Evolutionary conservation across 257 asterid genomes (phyloP).

Genomic region (Plectranthus barbatus): DNA sequence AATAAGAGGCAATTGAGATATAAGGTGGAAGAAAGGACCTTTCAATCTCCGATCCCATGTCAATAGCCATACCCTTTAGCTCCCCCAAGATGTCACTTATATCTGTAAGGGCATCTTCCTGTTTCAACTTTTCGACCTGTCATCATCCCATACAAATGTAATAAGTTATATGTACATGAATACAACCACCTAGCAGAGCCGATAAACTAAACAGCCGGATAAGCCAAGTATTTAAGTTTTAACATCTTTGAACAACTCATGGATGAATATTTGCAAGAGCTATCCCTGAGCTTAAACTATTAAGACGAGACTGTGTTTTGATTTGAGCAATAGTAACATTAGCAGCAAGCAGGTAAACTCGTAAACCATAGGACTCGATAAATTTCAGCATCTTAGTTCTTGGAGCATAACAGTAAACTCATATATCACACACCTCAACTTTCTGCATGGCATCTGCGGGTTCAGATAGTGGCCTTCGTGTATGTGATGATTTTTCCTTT

Average conservation of each 20-base stretch:
- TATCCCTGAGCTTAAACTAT: not conserved
- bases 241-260: not conserved
- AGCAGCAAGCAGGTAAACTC: not conserved
- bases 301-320: not conserved
- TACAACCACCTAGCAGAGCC: not conserved
- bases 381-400: not conserved
- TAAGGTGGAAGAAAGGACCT: constrained; percentile 25
- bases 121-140: constrained; percentile 58
- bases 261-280: not conserved
- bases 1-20: not conserved
- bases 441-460: constrained; percentile 65
- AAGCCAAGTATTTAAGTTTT: too few species aligned
- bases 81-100: constrained; percentile 58
- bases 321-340: not conserved
- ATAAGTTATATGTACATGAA: not conserved
- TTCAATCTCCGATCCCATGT: constrained; percentile 72
- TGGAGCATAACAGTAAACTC: not conserved
- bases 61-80: constrained; percentile 67
- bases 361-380: not conserved
- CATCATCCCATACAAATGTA: not conserved
- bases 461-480: constrained; percentile 44
- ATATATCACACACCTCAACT: constrained; percentile 58
- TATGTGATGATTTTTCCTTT: constrained; percentile 36
- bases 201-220: not conserved
- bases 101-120: constrained; percentile 57